Percentiles rank a stretch among this genome's conserved stretches.
These are phyloP conservation scores for Pleomassaria siparia DNA, from an alignment of 2,329 filamentous ascomycete genomes.

Conservation along the genomic window DNA sequence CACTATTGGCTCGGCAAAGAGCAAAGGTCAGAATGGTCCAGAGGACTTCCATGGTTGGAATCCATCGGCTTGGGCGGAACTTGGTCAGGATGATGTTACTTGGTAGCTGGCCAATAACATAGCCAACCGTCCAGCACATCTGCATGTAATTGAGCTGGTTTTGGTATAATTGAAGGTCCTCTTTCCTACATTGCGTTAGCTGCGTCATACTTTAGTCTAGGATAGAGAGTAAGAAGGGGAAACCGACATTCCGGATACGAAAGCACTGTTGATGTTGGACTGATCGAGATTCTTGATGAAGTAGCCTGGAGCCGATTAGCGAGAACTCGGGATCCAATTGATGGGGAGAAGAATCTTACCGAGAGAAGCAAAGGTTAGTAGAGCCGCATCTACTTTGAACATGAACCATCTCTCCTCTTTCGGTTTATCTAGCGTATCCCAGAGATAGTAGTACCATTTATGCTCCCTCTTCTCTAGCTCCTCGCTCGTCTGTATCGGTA, in stretches of 20 bases:
- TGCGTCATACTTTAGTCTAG: too few species aligned
- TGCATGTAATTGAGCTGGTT: conserved; percentile 61
- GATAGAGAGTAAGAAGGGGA: conserved; percentile 8
- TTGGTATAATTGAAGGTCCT: conserved; percentile 54
- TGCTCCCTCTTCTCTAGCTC: conserved; percentile 16
- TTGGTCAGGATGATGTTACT: conserved; percentile 55
- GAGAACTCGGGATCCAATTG: background rate
- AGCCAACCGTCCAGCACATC: conserved; percentile 62
- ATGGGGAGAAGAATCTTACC: conserved; percentile 28
- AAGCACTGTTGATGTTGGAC: conserved; percentile 41
- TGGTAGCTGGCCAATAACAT: conserved; percentile 57
- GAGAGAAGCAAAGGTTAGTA: conserved; percentile 51
- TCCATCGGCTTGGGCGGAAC: conserved; percentile 51
- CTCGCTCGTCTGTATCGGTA: background rate
- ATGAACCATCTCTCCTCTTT: conserved; percentile 52
- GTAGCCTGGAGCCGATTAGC: conserved; percentile 40
- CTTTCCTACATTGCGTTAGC: conserved; percentile 45
- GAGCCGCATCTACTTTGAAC: conserved; percentile 52
- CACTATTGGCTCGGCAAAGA: conserved; percentile 44
- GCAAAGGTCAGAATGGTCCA: conserved; percentile 55
- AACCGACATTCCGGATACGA: conserved; percentile 33
- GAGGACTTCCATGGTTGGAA: conserved; percentile 49
- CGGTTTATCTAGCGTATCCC: conserved; percentile 57
- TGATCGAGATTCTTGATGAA: conserved; percentile 54
- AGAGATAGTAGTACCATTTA: conserved; percentile 54